Base-by-base conservation (phyloP, 1,284 basidiomycete species). In the Leucoagaricus sp. region DNA sequence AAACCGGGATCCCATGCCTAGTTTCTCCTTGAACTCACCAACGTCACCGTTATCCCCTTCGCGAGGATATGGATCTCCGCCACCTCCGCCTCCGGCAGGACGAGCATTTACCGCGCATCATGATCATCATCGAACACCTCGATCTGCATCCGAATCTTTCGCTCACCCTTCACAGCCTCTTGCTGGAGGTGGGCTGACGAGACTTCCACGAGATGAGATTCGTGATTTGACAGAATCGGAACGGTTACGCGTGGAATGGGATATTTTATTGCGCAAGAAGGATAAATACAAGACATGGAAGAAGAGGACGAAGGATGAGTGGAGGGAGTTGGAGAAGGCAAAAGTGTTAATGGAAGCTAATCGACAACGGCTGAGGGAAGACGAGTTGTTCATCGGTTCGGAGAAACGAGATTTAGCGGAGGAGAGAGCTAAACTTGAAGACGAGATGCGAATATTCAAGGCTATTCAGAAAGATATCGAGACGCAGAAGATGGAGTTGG, bases 231-330 rank as follows among this genome's bases (percentile, higher is more conserved):
- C 41, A 4, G 49, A 57, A n/a, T 19, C 34, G 5, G 55, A 57
- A 28, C 36, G 44, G 26, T 23, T 51, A 12, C 19, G 55, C 25
- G 49, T 57, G n/a, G 55, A 57, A 47, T 57, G 55, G 55, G 55
- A 57, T 51, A 50, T 57, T 5, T 25, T 57, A 34, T n/a, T 51
- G 10, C 31, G 49, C 33, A 57, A 57, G 49, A 57, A 57, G 19
- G 49, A 51, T n/a, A 57, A 57, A 26, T 57, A 57, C 49, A 57
- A 57, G 33, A 46, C 49, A 4, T 57, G 55, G 55, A 57, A 57
- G 49, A 57, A 47, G 26, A 36, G 48, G 41, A 51, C 45, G 33
- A 57, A 57, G 41, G 55, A 57, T 31, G 55, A 52, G 17, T 57
- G 55, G 55, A 21, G 55, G 21, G 55, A 57, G 29, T 33, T 57